Base-by-base conservation (phyloP, 2,329 filamentous ascomycete genomes). In the Diaporthe destruens region DNA sequence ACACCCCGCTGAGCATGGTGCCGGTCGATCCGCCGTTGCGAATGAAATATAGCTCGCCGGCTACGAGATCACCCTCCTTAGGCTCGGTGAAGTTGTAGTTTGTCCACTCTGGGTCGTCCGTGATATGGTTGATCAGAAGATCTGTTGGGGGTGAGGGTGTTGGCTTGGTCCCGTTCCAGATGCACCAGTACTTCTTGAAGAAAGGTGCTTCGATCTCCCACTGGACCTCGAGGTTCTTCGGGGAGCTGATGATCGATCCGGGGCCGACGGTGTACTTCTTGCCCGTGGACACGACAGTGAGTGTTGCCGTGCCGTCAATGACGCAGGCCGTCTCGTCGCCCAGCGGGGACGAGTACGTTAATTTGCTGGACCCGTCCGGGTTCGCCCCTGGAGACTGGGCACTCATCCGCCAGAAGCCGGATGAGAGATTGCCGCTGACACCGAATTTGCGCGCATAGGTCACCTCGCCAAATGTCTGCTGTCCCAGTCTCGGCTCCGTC, bases 111-210 rank as follows among this genome's bases (percentile, higher is more conserved):
- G 55, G n/a, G 34, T 39, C 36, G n/a, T 57, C 55, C 20, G 11
- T 39, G 55, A 57, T 14, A 12, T 57, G 55, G n/a, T 39, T 57
- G 11, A 57, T 14, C n/a, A 6, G 32, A 23, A 57, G 44, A 8
- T 49, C 44, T 23, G 20, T 49, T 23, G 44, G 44, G 20, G 44
- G 7, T 49, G 44, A 49, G 0, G 44, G 2, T 7, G 44, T 23
- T 4, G 47, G 20, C 25, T 12, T 32, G 36, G 25, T 61, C 8
- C 68, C 68, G 29, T 71, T 44, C 54, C 54, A 71, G 36, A 71
- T 71, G 20, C 68, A 71, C 68, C 68, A 71, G 16, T 32, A 71
- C n/a, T 71, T 71, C 68, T 71, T 71, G 68, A 71, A 71, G 55
- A 71, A 71, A 20, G 68, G 68, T 11, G 68, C 68, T 2, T 71